A percentile compares a stretch with the other conserved stretches of the same genome.
Conservation (phyloP, 164 flowering plant genomes). For the Vitis amurensis region DNA sequence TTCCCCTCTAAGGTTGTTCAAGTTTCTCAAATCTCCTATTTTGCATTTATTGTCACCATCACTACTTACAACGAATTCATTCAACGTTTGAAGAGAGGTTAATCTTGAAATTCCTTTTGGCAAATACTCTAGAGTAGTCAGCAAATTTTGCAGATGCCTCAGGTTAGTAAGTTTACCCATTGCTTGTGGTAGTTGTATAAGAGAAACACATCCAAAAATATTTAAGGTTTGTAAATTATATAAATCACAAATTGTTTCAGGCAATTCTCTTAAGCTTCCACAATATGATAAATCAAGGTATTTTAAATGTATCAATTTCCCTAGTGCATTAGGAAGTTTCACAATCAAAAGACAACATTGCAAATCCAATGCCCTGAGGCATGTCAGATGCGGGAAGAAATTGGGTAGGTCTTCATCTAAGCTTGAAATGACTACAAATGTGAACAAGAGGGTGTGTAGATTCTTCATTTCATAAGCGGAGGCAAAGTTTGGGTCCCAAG, state of each 20-base stretch:
- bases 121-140: not conserved
- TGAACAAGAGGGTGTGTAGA: constrained; percentile 4
- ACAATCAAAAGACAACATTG: not conserved
- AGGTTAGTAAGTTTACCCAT: constrained; percentile 16
- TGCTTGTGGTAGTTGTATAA: constrained; percentile 6
- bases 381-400: not conserved
- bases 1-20: constrained; percentile 10
- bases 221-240: constrained; percentile 13
- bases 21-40: constrained; percentile 10
- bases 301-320: constrained; percentile 14
- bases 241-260: constrained; percentile 5
- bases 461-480: not conserved
- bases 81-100: not conserved
- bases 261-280: not conserved
- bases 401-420: not conserved
- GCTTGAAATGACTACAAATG: too few relatives aligned
- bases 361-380: constrained; percentile 13
- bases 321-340: constrained; percentile 3
- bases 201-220: constrained; percentile 1
- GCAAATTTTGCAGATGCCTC: constrained; percentile 6
- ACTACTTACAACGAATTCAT: not conserved
- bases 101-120: constrained; percentile 21
- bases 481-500: not conserved
- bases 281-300: constrained; percentile 4
- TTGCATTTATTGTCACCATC: not conserved